Conservation (phyloP, 371 early-diverging fungal species). For the Thermomucor indicae-seudaticae region DNA sequence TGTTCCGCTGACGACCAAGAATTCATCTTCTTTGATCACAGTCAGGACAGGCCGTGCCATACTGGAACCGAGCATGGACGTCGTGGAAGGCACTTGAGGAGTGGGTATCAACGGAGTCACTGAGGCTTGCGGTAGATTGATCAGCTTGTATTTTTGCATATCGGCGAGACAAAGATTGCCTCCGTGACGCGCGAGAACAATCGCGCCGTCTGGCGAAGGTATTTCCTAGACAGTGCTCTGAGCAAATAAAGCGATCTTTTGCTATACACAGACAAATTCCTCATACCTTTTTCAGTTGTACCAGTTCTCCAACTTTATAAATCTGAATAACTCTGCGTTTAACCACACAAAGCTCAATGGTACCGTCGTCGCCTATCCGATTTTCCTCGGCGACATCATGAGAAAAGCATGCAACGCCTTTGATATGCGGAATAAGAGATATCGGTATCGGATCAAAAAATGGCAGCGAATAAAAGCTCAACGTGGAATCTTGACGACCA, state of each 20-base stretch:
- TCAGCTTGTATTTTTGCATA: conserved; percentile 56
- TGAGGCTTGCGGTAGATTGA: conserved; percentile 46
- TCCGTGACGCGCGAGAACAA: conserved; percentile 49
- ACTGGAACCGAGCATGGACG: conserved; percentile 36
- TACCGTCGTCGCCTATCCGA: conserved; percentile 54
- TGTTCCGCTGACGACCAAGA: conserved; percentile 67
- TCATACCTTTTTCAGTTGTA: conserved; percentile 49
- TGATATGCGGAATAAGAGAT: conserved; percentile 52
- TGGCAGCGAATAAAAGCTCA: conserved; percentile 65
- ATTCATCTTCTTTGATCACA: conserved; percentile 64
- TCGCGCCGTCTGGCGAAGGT: conserved; percentile 60
- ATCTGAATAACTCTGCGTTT: conserved; percentile 60
- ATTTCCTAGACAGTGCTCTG: conserved; percentile 47
- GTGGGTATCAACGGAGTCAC: conserved; percentile 60
- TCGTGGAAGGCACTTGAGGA: conserved; percentile 33
- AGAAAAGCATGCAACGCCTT: conserved; percentile 64
- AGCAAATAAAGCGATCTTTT: background rate
- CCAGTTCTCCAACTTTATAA: conserved; percentile 47
- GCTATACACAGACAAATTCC: background rate
- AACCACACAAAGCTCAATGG: conserved; percentile 59
- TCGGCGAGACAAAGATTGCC: conserved; percentile 66
- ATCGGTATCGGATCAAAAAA: conserved; percentile 54
- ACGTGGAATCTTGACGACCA: conserved; percentile 43
- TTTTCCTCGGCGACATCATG: conserved; percentile 56
- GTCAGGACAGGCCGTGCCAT: conserved; percentile 59